Evolutionary conservation across 2,329 filamentous ascomycete species (phyloP).

Genomic region (Esteya vermicola): DNA sequence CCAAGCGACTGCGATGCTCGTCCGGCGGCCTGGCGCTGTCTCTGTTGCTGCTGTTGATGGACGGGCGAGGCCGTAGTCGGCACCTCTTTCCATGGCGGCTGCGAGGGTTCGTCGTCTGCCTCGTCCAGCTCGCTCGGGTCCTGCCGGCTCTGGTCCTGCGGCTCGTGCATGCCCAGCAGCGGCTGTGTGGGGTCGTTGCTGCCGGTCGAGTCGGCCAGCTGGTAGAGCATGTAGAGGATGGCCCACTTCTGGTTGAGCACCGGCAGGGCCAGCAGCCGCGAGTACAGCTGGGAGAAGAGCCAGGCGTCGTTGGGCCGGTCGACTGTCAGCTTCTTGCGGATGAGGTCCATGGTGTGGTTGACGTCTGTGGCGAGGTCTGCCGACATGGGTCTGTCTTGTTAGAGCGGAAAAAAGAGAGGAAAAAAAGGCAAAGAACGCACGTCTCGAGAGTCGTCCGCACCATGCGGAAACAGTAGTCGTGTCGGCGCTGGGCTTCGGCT

Average conservation of each 20-base stretch:
- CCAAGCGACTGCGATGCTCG: slow-evolving; percentile 16
- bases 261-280: slow-evolving; percentile 73
- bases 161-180: slow-evolving; percentile 19
- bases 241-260: slow-evolving; percentile 95
- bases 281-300: slow-evolving; percentile 82
- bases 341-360: slow-evolving; percentile 84
- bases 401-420: not conserved
- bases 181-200: slow-evolving; percentile 35
- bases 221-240: slow-evolving; percentile 81
- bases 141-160: not conserved
- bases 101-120: not conserved
- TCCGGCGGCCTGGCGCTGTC: not conserved
- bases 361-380: slow-evolving; percentile 52
- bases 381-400: slow-evolving; percentile 21
- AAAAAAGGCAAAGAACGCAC: slow-evolving; percentile 18
- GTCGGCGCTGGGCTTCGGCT: slow-evolving; percentile 51
- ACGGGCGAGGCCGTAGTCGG: no score
- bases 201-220: slow-evolving; percentile 57
- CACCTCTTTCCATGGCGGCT: slow-evolving; percentile 15
- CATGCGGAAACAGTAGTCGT: slow-evolving; percentile 44
- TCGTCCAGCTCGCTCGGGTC: slow-evolving; percentile 2
- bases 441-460: slow-evolving; percentile 36
- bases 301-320: slow-evolving; percentile 67
- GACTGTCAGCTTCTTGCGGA: slow-evolving; percentile 74
- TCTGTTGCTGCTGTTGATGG: not conserved